Percentiles rank a stretch among this genome's conserved stretches.
Evolutionary conservation across 306 rosid species (phyloP).

Genomic region (Dryas octopetala): DNA sequence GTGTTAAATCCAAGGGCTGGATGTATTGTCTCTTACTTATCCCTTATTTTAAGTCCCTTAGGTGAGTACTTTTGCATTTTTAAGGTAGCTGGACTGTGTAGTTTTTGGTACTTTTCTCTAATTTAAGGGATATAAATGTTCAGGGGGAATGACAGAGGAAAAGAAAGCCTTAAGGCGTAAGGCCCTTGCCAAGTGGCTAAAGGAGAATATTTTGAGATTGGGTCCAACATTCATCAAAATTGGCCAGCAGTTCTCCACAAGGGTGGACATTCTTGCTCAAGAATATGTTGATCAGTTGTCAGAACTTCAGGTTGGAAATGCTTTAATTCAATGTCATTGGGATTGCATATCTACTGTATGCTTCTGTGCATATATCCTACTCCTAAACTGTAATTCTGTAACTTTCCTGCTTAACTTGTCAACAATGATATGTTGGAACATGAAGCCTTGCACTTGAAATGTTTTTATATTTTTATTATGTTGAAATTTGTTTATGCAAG

Average conservation of each 20-base stretch:
- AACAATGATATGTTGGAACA: background rate
- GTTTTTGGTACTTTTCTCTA: slow-evolving; percentile 2
- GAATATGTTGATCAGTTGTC: slow-evolving; percentile 96
- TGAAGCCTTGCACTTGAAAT: background rate
- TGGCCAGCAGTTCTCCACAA: slow-evolving; percentile 99
- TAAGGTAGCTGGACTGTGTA: background rate
- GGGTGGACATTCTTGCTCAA: slow-evolving; percentile 97
- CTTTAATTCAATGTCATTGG: background rate
- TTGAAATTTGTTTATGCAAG: slow-evolving; percentile 1
- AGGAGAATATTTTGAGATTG: slow-evolving; percentile 89
- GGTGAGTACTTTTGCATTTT: background rate
- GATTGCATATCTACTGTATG: background rate
- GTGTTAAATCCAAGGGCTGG: too few relatives aligned
- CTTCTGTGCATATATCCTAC: slow-evolving; percentile 13
- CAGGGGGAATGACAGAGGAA: slow-evolving; percentile 93
- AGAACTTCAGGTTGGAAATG: slow-evolving; percentile 82
- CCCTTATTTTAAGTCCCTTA: too few relatives aligned
- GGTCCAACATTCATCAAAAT: slow-evolving; percentile 99
- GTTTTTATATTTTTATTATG: background rate
- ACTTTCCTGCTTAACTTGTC: background rate
- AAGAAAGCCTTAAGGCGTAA: slow-evolving; percentile 70
- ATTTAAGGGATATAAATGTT: slow-evolving; percentile 5
- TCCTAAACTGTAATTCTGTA: background rate
- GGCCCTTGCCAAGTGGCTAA: slow-evolving; percentile 94
- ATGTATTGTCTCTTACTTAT: too few relatives aligned